Conservation (phyloP, 192 early-diverging fungal species). For the Entomortierella parvispora region DNA sequence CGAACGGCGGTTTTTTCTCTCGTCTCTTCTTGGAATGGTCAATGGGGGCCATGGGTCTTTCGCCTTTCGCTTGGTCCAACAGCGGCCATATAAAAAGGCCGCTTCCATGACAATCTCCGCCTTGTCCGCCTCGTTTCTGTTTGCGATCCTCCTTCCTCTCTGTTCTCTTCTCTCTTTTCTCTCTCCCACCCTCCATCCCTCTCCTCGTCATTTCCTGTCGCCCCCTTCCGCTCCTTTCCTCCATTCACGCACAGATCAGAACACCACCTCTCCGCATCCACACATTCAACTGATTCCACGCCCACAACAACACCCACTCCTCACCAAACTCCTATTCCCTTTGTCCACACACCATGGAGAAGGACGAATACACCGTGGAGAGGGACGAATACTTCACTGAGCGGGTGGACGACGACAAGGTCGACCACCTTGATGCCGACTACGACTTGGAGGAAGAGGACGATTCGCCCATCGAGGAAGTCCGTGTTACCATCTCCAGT, state of each 20-base stretch:
- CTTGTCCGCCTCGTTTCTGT: neutral
- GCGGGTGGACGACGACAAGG: conserved; percentile 31
- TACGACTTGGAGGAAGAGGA: conserved; percentile 47
- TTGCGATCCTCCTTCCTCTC: neutral
- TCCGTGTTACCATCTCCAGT: conserved; percentile 57
- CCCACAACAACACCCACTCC: conserved; percentile 1
- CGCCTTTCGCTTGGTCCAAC: too few species aligned
- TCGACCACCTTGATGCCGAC: conserved; percentile 30
- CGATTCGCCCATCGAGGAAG: conserved; percentile 59
- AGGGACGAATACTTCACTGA: conserved; percentile 28
- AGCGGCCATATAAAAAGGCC: conserved; percentile 1
- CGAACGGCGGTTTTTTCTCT: too few species aligned
- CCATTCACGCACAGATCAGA: neutral
- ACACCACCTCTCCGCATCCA: neutral
- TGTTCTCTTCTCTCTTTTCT: neutral
- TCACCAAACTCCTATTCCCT: neutral
- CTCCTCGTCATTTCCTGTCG: neutral
- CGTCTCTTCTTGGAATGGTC: too few species aligned
- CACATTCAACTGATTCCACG: neutral
- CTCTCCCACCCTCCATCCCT: neutral
- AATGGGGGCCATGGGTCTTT: too few species aligned
- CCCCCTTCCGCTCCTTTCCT: too few species aligned
- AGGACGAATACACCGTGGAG: conserved; percentile 30
- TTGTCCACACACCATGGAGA: conserved; percentile 18
- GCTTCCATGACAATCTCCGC: neutral